These are phyloP conservation scores for Extremus antarcticus DNA, from an alignment of 495 filamentous ascomycete species.

Conservation along the genomic window DNA sequence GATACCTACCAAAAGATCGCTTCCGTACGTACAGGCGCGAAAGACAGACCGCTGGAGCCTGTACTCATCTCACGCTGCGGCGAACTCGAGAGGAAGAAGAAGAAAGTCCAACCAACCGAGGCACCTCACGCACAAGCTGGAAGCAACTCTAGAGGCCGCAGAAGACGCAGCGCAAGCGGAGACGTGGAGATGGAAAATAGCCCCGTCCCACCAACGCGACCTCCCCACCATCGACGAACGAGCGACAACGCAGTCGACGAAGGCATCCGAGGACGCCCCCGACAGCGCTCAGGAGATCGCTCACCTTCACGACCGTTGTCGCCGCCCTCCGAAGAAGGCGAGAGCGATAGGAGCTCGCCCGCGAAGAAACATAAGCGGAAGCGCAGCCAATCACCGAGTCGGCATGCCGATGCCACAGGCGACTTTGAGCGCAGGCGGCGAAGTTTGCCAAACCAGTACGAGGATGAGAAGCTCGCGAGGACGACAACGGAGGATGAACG, in stretches of 20 bases:
- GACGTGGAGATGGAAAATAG: constrained; percentile 15
- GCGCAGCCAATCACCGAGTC: constrained; percentile 18
- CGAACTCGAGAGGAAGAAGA: constrained; percentile 29
- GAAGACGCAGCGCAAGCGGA: constrained; percentile 4
- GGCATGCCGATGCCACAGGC: constrained; percentile 5
- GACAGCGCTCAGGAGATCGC: constrained; percentile 19
- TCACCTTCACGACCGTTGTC: constrained; percentile 11
- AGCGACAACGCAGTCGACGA: constrained; percentile 25
- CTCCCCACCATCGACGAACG: constrained; percentile 14
- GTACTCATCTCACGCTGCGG: constrained; percentile 33
- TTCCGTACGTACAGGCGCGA: constrained; percentile 28
- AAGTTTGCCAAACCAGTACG: constrained; percentile 19
- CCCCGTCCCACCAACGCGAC: not conserved
- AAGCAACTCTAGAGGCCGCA: constrained; percentile 10
- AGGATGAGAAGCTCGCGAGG: constrained; percentile 1
- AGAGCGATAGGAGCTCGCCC: constrained; percentile 9
- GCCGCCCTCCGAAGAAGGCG: constrained; percentile 1
- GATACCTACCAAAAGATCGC: constrained; percentile 28
- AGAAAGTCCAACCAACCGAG: constrained; percentile 1
- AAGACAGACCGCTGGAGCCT: constrained; percentile 28
- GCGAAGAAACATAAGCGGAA: constrained; percentile 19
- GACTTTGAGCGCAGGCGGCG: constrained; percentile 9
- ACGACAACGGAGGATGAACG: constrained; percentile 4
- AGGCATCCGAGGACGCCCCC: constrained; percentile 24
- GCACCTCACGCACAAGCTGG: not conserved